phyloP scores from a whole-genome alignment of 148 eudicot genomes.

The Persicaria maculosa region DNA sequence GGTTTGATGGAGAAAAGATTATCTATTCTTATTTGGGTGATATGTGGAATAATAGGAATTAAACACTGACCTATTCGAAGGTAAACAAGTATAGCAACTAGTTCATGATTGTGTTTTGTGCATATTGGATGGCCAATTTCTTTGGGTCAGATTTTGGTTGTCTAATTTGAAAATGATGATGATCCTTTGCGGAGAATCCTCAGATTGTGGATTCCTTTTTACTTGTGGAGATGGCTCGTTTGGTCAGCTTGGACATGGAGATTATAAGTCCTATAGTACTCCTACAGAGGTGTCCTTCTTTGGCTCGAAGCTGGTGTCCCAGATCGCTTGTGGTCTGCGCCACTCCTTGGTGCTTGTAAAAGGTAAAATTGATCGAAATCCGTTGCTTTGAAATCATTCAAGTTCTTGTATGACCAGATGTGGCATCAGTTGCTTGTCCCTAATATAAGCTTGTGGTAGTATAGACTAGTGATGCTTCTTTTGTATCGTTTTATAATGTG shows the following conservation, averaged over 20 bases:
- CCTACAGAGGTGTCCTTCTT: slow-evolving; percentile 51
- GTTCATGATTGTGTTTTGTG: not conserved
- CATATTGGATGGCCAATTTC: not conserved
- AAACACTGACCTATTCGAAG: not conserved
- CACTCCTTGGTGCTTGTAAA: slow-evolving; percentile 64
- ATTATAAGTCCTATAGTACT: slow-evolving; percentile 39
- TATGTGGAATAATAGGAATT: not conserved
- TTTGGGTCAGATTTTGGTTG: not conserved
- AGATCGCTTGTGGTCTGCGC: slow-evolving; percentile 93
- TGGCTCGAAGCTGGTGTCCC: slow-evolving; percentile 46
- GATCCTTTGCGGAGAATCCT: not conserved
- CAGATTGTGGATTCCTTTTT: slow-evolving; percentile 65
- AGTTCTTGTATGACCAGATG: not conserved
- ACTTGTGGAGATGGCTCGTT: slow-evolving; percentile 97
- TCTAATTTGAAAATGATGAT: not conserved
- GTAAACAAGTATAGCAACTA: not conserved
- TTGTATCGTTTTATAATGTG: not conserved
- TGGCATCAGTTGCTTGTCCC: not conserved
- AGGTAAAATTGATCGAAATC: slow-evolving; percentile 37
- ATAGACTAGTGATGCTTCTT: not conserved
- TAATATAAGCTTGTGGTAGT: not conserved
- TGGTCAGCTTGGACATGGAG: slow-evolving; percentile 96
- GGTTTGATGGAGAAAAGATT: too few relatives aligned
- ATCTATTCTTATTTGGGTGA: too few relatives aligned
- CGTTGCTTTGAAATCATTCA: not conserved